Percentiles rank a stretch among this genome's conserved stretches.
These are phyloP conservation scores for Erythrophleum fordii DNA, from an alignment of 306 rosid genomes.

Conservation along the genomic window DNA sequence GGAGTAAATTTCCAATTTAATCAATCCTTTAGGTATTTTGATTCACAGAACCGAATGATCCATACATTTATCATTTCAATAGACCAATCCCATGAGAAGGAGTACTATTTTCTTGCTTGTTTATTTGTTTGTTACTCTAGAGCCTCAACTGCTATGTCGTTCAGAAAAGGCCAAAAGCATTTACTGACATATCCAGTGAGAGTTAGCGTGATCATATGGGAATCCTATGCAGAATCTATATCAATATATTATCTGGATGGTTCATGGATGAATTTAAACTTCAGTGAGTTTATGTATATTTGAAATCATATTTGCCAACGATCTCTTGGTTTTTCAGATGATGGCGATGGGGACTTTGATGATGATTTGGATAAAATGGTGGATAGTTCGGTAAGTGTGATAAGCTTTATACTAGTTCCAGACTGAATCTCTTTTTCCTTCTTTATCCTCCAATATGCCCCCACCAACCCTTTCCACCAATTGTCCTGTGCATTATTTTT, in stretches of 20 bases:
- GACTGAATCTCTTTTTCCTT: background rate
- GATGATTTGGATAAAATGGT: constrained; percentile 68
- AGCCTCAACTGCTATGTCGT: constrained; percentile 11
- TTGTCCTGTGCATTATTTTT: background rate
- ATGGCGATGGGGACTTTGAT: constrained; percentile 50
- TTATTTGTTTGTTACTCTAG: constrained; percentile 27
- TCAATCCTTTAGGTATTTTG: background rate
- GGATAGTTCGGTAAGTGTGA: constrained; percentile 65
- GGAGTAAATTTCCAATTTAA: background rate
- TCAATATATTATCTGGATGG: constrained; percentile 1
- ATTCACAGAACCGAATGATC: constrained; percentile 10
- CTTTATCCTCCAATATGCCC: background rate
- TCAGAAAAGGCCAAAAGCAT: background rate
- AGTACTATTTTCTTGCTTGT: constrained; percentile 9
- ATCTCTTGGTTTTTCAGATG: constrained; percentile 52
- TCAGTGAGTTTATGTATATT: background rate
- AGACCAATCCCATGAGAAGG: constrained; percentile 14
- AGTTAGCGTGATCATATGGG: background rate
- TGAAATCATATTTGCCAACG: constrained; percentile 28
- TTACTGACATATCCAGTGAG: background rate
- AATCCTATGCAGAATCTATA: background rate
- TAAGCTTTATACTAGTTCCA: background rate
- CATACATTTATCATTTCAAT: background rate
- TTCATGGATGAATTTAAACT: background rate
- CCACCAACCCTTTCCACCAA: background rate